Base-by-base conservation (phyloP, 345 rosid genomes). In the Euphorbia lathyris region DNA sequence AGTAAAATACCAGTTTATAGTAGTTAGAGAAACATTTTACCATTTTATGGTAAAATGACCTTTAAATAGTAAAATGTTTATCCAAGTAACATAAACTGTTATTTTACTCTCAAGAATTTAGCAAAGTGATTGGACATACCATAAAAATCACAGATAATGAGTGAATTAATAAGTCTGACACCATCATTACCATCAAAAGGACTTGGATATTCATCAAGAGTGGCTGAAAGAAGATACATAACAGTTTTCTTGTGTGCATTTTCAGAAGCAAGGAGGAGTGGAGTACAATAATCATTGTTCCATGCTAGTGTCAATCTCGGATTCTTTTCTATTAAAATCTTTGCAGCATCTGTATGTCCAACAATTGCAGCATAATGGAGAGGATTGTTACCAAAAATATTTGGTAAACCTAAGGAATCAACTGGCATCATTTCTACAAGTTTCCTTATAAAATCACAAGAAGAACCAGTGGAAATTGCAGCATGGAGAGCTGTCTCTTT, bases 151-250 rank as follows among this genome's bases (percentile, higher is more conserved):
- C 26, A 22, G 14, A 25, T 4, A 25, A 53, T 53, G 9, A 53
- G 58, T n/a, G 58, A 53, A 53, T n/a, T n/a, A 25, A 53, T 20
- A 53, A 53, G 58, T 53, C 26, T n/a, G 11, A 53, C 58, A n/a
- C 58, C 58, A 53, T 53, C 58, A 14, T 3, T 20, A 11, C 12
- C 58, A 11, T 4, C 0, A 13, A 53, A 53, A 53, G 58, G 58
- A 53, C 58, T 53, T 6, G 58, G 58, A 53, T 53, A 0, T 25
- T 53, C 58, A 53, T 53, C 26, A 5, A 11, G 58, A 53, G 58
- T 53, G 22, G 17, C 58, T 0, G 58, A 4, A 5, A 53, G 58
- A 53, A 53, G 58, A 25, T n/a, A 53, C 26, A 22, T 6, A 53
- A 53, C 58, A n/a, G 58, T 53, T 53, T 53, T 10, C 58, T 53